Conservation (phyloP, 2,329 filamentous ascomycete species). For the Phialocephala subalpina region DNA sequence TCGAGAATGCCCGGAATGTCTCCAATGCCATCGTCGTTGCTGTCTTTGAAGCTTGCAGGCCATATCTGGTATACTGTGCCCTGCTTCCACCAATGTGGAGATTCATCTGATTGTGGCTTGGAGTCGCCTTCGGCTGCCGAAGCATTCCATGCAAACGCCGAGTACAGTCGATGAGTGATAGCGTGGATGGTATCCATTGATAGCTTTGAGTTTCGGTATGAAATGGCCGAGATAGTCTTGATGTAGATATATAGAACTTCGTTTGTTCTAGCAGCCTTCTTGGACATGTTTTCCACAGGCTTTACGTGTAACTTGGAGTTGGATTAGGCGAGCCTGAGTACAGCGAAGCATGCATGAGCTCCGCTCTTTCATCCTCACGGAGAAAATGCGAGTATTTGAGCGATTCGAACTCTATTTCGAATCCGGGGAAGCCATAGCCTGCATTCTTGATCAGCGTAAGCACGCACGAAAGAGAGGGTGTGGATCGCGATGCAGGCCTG, state of each 20-base stretch:
- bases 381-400: not conserved
- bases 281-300: too few species aligned
- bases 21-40: constrained; percentile 65
- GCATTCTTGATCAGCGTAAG: not conserved
- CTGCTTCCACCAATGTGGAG: constrained; percentile 60
- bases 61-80: constrained; percentile 64
- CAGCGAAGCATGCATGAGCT: not conserved
- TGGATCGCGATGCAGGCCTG: not conserved
- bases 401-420: not conserved
- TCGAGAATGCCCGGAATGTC: constrained; percentile 67
- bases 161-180: not conserved
- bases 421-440: not conserved
- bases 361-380: not conserved
- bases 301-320: too few species aligned
- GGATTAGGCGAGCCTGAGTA: too few species aligned
- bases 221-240: too few species aligned
- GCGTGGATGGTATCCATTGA: not conserved
- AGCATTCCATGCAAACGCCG: not conserved
- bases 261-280: too few species aligned
- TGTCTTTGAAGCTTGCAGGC: constrained; percentile 63
- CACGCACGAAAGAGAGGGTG: not conserved
- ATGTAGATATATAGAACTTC: too few species aligned
- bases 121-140: not conserved
- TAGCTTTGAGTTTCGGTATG: not conserved
- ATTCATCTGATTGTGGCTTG: not conserved